phyloP scores from a whole-genome alignment of 441 rosid species.

The Pelargonium citronellum region DNA sequence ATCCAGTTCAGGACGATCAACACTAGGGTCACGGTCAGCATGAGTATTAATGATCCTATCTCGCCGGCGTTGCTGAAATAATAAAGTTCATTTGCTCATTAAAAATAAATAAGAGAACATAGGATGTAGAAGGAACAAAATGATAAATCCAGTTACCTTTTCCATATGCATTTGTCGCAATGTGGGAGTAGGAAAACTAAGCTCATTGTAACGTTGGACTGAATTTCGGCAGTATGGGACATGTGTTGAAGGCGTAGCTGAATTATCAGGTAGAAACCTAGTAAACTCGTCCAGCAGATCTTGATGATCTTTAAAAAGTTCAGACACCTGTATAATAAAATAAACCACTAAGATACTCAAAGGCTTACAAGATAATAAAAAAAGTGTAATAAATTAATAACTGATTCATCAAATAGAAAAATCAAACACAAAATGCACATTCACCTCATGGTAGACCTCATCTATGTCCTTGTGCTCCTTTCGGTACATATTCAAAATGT shows the following conservation, averaged over 20 bases:
- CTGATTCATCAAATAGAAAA: background rate
- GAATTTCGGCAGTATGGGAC: conserved; percentile 51
- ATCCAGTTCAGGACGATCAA: conserved; percentile 55
- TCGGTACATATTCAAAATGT: conserved; percentile 91
- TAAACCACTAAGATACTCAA: background rate
- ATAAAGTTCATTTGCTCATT: conserved; percentile 27
- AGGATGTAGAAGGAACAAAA: conserved; percentile 27
- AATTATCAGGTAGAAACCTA: conserved; percentile 82
- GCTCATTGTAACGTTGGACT: conserved; percentile 43
- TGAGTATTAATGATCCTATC: conserved; percentile 47
- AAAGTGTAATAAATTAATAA: conserved; percentile 2
- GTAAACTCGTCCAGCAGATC: conserved; percentile 82
- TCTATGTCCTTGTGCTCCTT: conserved; percentile 84
- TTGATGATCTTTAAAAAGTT: conserved; percentile 67
- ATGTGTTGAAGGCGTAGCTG: conserved; percentile 53
- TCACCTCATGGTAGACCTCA: conserved; percentile 90
- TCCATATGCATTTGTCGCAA: conserved; percentile 48
- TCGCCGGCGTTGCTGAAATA: conserved; percentile 44
- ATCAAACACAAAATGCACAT: conserved; percentile 12
- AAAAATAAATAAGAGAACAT: conserved; percentile 17
- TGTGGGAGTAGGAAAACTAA: conserved; percentile 54
- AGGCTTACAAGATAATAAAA: conserved; percentile 6
- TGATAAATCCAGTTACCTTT: conserved; percentile 45
- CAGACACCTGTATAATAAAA: conserved; percentile 54
- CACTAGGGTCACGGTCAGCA: conserved; percentile 51